phyloP scores from a whole-genome alignment of 352 stramenopile species.

The Phytopythium cucurbitacearum region DNA sequence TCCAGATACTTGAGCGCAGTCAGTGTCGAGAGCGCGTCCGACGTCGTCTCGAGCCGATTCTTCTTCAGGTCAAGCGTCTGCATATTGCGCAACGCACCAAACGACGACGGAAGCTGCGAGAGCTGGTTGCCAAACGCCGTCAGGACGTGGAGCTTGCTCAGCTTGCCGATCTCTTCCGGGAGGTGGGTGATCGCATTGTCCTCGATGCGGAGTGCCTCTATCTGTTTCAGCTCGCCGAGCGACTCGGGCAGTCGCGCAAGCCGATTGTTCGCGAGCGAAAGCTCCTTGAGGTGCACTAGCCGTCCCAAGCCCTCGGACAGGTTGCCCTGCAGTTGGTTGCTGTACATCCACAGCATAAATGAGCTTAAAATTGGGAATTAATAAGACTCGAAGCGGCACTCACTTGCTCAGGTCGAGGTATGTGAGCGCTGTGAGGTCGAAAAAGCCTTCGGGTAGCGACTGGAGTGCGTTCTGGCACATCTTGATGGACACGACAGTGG shows the following conservation, averaged over 20 bases:
- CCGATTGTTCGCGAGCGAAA: slow-evolving; percentile 58
- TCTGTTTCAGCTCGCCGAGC: slow-evolving; percentile 30
- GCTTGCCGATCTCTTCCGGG: slow-evolving; percentile 42
- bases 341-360: slow-evolving; percentile 10
- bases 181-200: slow-evolving; percentile 53
- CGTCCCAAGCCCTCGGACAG: slow-evolving; percentile 49
- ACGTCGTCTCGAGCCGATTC: slow-evolving; percentile 52
- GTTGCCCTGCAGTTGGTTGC: slow-evolving; percentile 55
- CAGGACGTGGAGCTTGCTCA: slow-evolving; percentile 56
- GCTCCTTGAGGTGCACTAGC: slow-evolving; percentile 55
- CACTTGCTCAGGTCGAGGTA: slow-evolving; percentile 79
- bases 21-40: slow-evolving; percentile 34
- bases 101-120: slow-evolving; percentile 34
- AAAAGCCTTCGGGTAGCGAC: slow-evolving; percentile 57
- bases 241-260: slow-evolving; percentile 51
- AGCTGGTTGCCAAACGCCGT: slow-evolving; percentile 64
- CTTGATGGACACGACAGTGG: slow-evolving; percentile 57
- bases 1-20: slow-evolving; percentile 61
- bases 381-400: slow-evolving; percentile 2
- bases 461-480: slow-evolving; percentile 66
- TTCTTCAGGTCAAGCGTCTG: slow-evolving; percentile 78
- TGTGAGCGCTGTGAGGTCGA: slow-evolving; percentile 46
- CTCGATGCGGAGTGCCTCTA: slow-evolving; percentile 60
- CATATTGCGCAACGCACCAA: slow-evolving; percentile 40
- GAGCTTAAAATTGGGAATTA: not conserved